These are phyloP conservation scores for Coix lacrymajobi DNA, from an alignment of 176 grass and related monocot species.

Conservation along the genomic window DNA sequence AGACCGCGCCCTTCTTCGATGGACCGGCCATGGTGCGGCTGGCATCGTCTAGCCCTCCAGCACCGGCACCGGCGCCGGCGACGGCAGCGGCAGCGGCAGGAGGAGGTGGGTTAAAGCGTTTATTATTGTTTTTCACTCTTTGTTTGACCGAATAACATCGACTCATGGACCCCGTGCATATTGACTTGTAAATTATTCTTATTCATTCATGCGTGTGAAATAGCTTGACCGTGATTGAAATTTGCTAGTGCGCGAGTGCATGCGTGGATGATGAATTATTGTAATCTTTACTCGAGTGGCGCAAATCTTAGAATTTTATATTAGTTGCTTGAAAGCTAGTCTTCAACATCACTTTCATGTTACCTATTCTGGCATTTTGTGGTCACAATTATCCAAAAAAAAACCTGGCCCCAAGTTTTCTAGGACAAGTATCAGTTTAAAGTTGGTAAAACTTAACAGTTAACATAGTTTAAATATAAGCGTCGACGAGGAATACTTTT, in stretches of 20 bases:
- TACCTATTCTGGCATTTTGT: background rate
- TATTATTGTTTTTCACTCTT: background rate
- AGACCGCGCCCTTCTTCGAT: conserved; percentile 25
- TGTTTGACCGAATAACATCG: background rate
- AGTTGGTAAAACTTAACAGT: background rate
- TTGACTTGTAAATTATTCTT: background rate
- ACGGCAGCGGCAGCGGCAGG: background rate
- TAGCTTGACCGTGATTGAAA: background rate
- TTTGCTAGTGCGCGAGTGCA: background rate
- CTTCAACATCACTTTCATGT: background rate
- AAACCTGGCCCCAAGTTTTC: background rate
- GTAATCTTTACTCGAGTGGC: too few relatives aligned
- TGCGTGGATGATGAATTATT: background rate
- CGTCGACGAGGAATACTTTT: background rate
- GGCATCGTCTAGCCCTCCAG: background rate
- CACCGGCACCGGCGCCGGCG: background rate
- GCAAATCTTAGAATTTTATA: background rate
- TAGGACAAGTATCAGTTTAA: background rate
- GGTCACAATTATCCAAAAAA: background rate
- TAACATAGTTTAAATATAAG: background rate
- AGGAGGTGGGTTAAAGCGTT: conserved; percentile 12
- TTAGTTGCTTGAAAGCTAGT: background rate
- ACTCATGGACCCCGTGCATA: background rate
- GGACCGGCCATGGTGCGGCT: conserved; percentile 17
- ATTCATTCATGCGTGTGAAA: background rate